Evolutionary conservation across 257 asterid species (phyloP), one percentile per base, ranked within the genome.

Genomic region (Striga asiatica): DNA sequence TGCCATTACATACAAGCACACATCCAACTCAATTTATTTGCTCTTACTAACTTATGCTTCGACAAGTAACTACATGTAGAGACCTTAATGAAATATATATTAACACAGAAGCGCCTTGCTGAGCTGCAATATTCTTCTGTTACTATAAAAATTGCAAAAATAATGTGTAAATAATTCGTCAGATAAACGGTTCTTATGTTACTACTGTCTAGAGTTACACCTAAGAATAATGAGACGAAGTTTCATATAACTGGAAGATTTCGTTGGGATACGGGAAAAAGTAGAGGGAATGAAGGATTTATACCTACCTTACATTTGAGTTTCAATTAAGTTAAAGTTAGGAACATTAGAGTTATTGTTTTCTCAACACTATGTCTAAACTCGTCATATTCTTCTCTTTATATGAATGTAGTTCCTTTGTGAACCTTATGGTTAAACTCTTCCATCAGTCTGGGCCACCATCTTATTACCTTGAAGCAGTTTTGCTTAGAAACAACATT

Each of bases 401-500:
- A 6, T 50, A 46, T 34, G 42, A 11, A 28, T 31, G 12, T 29
- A 53, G 52, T 48, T 66, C 52, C 52, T n/a, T n/a, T n/a, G n/a
- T n/a, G n/a, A n/a, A n/a, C n/a, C n/a, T n/a, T n/a, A n/a, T n/a
- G n/a, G n/a, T n/a, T n/a, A n/a, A n/a, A n/a, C n/a, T n/a, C n/a
- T n/a, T n/a, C 8, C 50, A 16, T 43, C 22, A 43, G 18, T 43
- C 5, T 43, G 8, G 22, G 20, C 1, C 16, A 9, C 48, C 4
- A 17, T 8, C 0, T 14, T 43, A 18, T 27, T 10, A 11, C 28
- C 32, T 17, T 17, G 10, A 14, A 2, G 6, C 29, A 64, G 46
- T 52, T 54, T 54, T 56, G 23, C 42, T 61, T 69, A 8, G 38
- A 47, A 54, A 32, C 50, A 55, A 34, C 51, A 31, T 64, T 56